Evolutionary conservation across 352 stramenopile species (phyloP).

Genomic region (Pythium brassicae): DNA sequence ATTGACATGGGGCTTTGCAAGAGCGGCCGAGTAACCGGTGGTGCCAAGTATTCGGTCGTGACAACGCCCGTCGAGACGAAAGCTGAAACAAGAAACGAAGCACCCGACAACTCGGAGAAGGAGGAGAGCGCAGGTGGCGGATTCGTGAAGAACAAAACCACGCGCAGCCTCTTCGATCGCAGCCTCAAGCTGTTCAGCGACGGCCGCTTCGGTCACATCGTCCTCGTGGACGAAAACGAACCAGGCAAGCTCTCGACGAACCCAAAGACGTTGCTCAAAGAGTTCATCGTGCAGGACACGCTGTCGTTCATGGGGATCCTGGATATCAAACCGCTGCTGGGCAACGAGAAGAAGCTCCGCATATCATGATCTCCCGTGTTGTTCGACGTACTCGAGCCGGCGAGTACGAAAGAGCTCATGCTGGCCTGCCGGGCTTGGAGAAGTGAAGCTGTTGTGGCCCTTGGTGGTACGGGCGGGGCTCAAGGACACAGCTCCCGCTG

Average conservation of each 20-base stretch:
- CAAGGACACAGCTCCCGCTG: no score
- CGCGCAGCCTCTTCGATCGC: slow-evolving; percentile 45
- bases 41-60: neutral
- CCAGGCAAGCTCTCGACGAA: slow-evolving; percentile 26
- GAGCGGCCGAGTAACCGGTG: slow-evolving; percentile 21
- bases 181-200: slow-evolving; percentile 28
- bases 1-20: neutral
- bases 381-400: no score
- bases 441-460: no score
- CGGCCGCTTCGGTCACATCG: slow-evolving; percentile 23
- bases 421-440: no score
- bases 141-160: neutral
- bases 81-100: neutral
- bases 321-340: slow-evolving; percentile 53
- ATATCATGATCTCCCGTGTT: neutral
- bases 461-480: no score
- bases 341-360: slow-evolving; percentile 37
- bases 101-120: neutral
- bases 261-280: slow-evolving; percentile 16
- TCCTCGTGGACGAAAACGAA: slow-evolving; percentile 34
- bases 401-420: no score
- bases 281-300: slow-evolving; percentile 37
- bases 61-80: neutral
- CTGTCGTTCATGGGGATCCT: slow-evolving; percentile 41
- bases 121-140: neutral